These are phyloP conservation scores for Smittium culicis DNA, from an alignment of 371 early-diverging fungal species.

Conservation along the genomic window DNA sequence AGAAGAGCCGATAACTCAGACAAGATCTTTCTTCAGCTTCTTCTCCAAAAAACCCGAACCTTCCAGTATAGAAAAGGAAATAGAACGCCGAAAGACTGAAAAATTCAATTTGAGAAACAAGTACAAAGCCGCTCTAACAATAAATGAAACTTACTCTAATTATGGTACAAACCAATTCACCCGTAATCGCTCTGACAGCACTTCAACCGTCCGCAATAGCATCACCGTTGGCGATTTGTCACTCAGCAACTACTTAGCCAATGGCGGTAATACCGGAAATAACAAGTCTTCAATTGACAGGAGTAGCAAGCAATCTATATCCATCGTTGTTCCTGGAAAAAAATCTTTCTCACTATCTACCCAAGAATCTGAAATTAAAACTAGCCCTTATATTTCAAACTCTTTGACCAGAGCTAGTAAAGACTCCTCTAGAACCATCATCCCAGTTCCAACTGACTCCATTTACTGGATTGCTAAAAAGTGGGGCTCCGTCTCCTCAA, in stretches of 20 bases:
- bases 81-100: not conserved
- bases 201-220: not conserved
- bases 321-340: not conserved
- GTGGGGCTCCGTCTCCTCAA: not conserved
- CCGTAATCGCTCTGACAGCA: not conserved
- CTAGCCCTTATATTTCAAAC: not conserved
- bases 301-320: not conserved
- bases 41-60: not conserved
- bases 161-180: not conserved
- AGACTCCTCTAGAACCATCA: not conserved
- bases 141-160: not conserved
- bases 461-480: not conserved
- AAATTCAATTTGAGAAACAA: not conserved
- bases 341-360: not conserved
- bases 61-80: not conserved
- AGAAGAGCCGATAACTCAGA: no score
- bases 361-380: not conserved
- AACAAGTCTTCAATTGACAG: not conserved
- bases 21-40: not conserved
- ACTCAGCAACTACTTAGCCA: not conserved
- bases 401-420: not conserved
- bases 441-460: not conserved
- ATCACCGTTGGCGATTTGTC: not conserved
- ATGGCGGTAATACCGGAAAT: not conserved
- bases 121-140: not conserved